Percentiles rank a stretch among this genome's conserved stretches.
Conservation (phyloP, 179 eudicot species). For the Silene noctiflora region DNA sequence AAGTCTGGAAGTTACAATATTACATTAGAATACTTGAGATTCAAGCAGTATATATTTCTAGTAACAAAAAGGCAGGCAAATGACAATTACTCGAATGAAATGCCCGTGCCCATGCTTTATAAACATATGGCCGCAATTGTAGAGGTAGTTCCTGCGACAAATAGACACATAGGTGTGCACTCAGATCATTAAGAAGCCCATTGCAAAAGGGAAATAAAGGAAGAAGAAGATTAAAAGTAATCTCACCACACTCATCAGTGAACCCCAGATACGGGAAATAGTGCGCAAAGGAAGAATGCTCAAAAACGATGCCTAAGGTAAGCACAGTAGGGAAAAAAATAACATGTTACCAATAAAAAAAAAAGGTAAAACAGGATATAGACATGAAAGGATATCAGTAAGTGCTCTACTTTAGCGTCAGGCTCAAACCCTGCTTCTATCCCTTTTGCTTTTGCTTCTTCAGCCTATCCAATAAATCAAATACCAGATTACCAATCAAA, state of each 20-base stretch:
- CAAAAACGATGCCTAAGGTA: constrained; percentile 70
- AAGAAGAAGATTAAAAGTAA: neutral
- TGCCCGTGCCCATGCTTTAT: constrained; percentile 92
- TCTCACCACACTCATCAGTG: constrained; percentile 66
- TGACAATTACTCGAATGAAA: constrained; percentile 74
- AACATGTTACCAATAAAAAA: neutral
- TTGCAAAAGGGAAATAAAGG: neutral
- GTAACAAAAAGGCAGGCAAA: constrained; percentile 12
- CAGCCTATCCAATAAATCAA: constrained; percentile 43
- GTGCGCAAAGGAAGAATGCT: constrained; percentile 74
- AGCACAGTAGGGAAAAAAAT: neutral
- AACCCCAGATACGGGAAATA: constrained; percentile 88
- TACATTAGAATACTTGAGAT: neutral
- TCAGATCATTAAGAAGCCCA: neutral
- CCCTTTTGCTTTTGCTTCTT: constrained; percentile 77
- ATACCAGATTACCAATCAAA: neutral
- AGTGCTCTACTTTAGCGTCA: constrained; percentile 64
- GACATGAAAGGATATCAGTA: neutral
- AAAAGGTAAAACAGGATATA: neutral
- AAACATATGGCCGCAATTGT: constrained; percentile 68
- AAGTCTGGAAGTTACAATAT: constrained; percentile 45
- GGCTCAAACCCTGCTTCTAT: constrained; percentile 74
- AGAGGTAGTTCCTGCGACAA: constrained; percentile 73
- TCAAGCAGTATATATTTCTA: neutral
- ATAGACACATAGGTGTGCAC: constrained; percentile 3